Percentiles rank a stretch among this genome's conserved stretches.
phyloP scores from a whole-genome alignment of 129 eudicot genomes.

The Chrysanthemum makinoi region DNA sequence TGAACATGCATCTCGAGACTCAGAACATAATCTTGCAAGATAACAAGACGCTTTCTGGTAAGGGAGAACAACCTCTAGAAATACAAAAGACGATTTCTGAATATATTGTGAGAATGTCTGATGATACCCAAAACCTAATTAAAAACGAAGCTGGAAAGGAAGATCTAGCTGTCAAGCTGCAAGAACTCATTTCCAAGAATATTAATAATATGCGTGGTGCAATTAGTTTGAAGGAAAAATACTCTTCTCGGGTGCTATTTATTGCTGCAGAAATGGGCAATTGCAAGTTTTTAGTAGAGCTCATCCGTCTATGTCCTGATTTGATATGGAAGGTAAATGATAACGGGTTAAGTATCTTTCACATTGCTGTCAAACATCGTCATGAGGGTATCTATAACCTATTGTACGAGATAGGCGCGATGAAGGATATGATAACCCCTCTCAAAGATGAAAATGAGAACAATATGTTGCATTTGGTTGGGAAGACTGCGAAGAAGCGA shows the following conservation, averaged over 20 bases:
- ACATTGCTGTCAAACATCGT: slow-evolving; percentile 44
- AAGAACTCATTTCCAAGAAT: too few relatives aligned
- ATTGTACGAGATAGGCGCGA: slow-evolving; percentile 40
- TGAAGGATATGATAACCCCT: slow-evolving; percentile 34
- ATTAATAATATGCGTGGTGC: too few relatives aligned
- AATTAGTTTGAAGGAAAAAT: neutral
- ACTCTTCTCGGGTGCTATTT: slow-evolving; percentile 38
- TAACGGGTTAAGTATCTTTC: slow-evolving; percentile 37
- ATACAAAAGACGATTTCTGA: slow-evolving; percentile 3
- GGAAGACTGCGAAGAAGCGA: slow-evolving; percentile 18
- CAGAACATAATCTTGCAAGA: slow-evolving; percentile 2
- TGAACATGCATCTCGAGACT: neutral
- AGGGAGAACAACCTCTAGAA: neutral
- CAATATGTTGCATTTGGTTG: slow-evolving; percentile 50
- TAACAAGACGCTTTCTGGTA: too few relatives aligned
- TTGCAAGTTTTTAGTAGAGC: slow-evolving; percentile 32
- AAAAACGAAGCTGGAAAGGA: too few relatives aligned
- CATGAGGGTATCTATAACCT: slow-evolving; percentile 38
- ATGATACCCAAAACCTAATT: neutral
- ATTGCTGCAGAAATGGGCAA: slow-evolving; percentile 47
- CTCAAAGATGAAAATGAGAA: slow-evolving; percentile 25
- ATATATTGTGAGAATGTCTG: slow-evolving; percentile 1
- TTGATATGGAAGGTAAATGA: slow-evolving; percentile 51
- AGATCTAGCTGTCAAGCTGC: too few relatives aligned
- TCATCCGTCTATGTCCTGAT: slow-evolving; percentile 43